Evolutionary conservation across 225 moss, liverwort and hornwort species (phyloP).

Genomic region (Pleurozium schreberi): DNA sequence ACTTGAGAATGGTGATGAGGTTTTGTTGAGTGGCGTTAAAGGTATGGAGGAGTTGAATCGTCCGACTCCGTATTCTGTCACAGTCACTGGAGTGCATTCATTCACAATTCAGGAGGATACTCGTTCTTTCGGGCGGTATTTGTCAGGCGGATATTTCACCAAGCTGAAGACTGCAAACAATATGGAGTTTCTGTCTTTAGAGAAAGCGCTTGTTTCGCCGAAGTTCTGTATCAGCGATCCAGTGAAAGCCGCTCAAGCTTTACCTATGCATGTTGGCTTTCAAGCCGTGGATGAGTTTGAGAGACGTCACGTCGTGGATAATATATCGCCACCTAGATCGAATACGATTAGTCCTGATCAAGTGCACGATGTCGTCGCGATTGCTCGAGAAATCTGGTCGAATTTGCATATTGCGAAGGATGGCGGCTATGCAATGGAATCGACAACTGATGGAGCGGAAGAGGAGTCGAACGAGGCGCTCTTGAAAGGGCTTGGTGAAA

Average conservation of each 20-base stretch:
- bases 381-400: conserved; percentile 76
- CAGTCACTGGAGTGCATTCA: conserved; percentile 73
- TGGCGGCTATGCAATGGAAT: conserved; percentile 73
- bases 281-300: conserved; percentile 86
- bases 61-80: conserved; percentile 43
- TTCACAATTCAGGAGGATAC: conserved; percentile 92
- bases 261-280: conserved; percentile 74
- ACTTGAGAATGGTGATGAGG: conserved; percentile 87
- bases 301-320: conserved; percentile 36
- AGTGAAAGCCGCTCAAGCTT: conserved; percentile 45
- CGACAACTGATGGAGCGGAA: conserved; percentile 39
- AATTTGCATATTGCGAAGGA: conserved; percentile 42
- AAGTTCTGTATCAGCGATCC: conserved; percentile 75
- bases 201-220: conserved; percentile 51
- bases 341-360: conserved; percentile 42
- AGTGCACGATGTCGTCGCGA: conserved; percentile 48
- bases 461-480: conserved; percentile 31
- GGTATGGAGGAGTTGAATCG: conserved; percentile 91
- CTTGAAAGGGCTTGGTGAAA: conserved; percentile 34
- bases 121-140: conserved; percentile 48
- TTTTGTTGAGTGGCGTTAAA: conserved; percentile 68
- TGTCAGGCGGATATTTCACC: conserved; percentile 84
- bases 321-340: conserved; percentile 18
- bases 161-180: conserved; percentile 67
- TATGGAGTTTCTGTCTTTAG: conserved; percentile 57